Percentiles rank a stretch among this genome's conserved stretches.
Evolutionary conservation across 352 stramenopile genomes (phyloP).

Genomic region (Blastocystis sp.): DNA sequence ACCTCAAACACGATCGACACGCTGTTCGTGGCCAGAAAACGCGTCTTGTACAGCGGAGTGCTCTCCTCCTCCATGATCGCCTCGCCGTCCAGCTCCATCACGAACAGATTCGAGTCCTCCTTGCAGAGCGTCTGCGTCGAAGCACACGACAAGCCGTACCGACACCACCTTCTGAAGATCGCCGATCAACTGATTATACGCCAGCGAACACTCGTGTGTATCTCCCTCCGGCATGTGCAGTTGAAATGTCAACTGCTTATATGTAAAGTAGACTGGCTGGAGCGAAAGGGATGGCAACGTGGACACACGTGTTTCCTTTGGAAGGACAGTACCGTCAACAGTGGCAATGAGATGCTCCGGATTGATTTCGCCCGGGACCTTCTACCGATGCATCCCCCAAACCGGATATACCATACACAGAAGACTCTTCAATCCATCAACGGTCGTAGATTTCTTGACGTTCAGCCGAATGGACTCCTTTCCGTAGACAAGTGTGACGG

Average conservation of each 20-base stretch:
- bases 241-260: neutral
- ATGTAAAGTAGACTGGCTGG: neutral
- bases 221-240: neutral
- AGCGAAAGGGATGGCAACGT: neutral
- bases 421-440: neutral
- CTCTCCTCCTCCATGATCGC: neutral
- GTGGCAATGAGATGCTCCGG: neutral
- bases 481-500: neutral
- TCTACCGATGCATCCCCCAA: neutral
- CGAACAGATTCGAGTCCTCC: slow-evolving; percentile 20
- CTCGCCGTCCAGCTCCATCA: neutral
- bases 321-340: neutral
- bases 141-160: neutral
- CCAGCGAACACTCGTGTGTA: neutral
- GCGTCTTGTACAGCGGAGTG: slow-evolving; percentile 1
- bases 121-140: neutral
- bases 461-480: neutral
- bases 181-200: neutral
- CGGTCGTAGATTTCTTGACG: neutral
- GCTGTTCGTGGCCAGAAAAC: neutral
- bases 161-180: neutral
- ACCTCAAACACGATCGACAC: neutral
- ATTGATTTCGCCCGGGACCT: neutral
- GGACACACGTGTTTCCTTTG: neutral
- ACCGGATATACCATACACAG: neutral